Percentiles rank a stretch among this genome's conserved stretches.
Conservation (phyloP, 2,329 filamentous ascomycete species). For the Leptoxyphium fumago region DNA sequence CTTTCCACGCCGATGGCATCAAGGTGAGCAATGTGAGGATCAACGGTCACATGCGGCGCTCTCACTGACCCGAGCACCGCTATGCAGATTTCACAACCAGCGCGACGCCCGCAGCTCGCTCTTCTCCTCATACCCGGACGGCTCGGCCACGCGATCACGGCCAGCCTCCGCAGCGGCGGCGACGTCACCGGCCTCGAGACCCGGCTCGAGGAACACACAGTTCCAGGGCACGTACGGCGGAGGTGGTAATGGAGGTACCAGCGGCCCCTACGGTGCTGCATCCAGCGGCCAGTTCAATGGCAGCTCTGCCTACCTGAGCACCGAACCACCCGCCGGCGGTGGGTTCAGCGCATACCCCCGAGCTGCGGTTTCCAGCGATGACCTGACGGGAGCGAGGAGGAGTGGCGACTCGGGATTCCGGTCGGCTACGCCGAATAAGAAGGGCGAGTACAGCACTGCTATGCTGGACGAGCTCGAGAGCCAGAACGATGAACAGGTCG, state of each 20-base stretch:
- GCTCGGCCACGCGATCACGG: conserved; percentile 14
- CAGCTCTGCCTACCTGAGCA: conserved; percentile 3
- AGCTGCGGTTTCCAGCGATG: conserved; percentile 3
- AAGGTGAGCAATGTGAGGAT: too few species aligned
- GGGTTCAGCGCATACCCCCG: conserved; percentile 17
- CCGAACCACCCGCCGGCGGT: conserved; percentile 5
- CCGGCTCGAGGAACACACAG: conserved; percentile 10
- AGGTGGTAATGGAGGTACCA: conserved; percentile 10
- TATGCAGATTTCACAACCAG: background rate
- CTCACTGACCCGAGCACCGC: background rate
- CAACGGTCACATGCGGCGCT: too few species aligned
- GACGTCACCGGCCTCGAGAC: conserved; percentile 7
- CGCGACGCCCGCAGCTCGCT: conserved; percentile 9
- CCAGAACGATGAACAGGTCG: conserved; percentile 82
- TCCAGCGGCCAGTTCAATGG: conserved; percentile 5
- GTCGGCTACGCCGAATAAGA: conserved; percentile 35
- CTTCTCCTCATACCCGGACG: conserved; percentile 6
- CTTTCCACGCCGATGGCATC: too few species aligned
- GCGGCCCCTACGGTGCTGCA: conserved; percentile 7
- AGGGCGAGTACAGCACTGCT: conserved; percentile 83
- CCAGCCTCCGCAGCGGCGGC: conserved; percentile 16
- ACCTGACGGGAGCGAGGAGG: conserved; percentile 4
- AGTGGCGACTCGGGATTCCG: conserved; percentile 20
- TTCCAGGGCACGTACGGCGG: conserved; percentile 9
- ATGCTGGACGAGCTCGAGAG: conserved; percentile 88